Base-by-base conservation (phyloP, 495 filamentous ascomycete genomes). In the Delitschia confertaspora region DNA sequence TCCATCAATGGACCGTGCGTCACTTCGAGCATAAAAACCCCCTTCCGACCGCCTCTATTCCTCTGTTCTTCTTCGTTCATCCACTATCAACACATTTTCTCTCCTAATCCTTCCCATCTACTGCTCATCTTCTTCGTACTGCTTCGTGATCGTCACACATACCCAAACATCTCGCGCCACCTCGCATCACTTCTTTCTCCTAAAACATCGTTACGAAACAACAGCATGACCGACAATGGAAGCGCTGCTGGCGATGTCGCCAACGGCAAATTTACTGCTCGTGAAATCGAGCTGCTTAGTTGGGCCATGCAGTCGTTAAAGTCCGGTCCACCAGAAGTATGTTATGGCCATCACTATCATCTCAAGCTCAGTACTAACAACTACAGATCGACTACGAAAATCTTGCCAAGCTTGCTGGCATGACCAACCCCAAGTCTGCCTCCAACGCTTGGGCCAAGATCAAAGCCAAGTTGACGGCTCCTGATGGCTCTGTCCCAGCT, bases 371-470 rank as follows among this genome's bases (percentile, higher is more conserved):
- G 17, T n/a, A 11, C 18, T 27, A 34, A 20, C n/a, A 3, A 16
- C 11, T 13, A 18, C 10, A 62, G 60, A 45, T 62, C 39, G 55
- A 62, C 51, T 58, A 58, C 41, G 47, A 49, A 10, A 60, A 55
- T 38, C 57, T 62, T 7, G 60, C 60, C 20, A 30, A 3, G 1
- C 34, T 44, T 24, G 33, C 42, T 13, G 57, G 54, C 34, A 58
- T 58, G 54, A 43, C 34, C 45, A 76, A 63, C 26, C 65, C 65
- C 33, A 69, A 65, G 36, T 73, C 64, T 34, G 67, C 65, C 13
- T 51, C 58, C 60, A 78, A 59, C 22, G 66, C 72, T 33, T 66
- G 63, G 60, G 75, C 67, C 35, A 77, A 53, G 49, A 71, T 75
- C 58, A 77, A 69, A 38, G 45, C 34, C 32, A 59, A 60, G 41